Evolutionary conservation across 2,329 filamentous ascomycete genomes (phyloP), one percentile per base, ranked within the genome.

Genomic region (Pseudopyricularia javanii): DNA sequence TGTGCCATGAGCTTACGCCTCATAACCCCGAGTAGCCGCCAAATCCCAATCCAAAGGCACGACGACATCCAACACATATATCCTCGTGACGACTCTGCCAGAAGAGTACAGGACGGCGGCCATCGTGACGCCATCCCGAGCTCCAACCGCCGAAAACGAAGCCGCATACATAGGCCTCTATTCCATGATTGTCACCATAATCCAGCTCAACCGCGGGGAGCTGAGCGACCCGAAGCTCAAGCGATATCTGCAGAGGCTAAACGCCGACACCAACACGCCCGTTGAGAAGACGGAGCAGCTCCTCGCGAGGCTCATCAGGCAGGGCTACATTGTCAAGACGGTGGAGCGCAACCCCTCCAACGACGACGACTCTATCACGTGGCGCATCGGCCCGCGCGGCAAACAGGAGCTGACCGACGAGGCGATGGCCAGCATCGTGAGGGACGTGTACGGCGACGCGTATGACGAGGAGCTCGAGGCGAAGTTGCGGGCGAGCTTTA

Each of bases 131-230:
- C 88, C 89, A 0, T 79, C 86, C 1, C 79, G 76, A 53, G 79
- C 82, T 7, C 82, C 85, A 1, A 84, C 80, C 22, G 63, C 74
- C 7, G 76, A 79, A 22, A 75, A 81, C 22, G 91, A 97, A 63
- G 82, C 84, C n/a, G 78, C 82, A 7, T 96, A 96, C 64, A 76
- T 82, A 1, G 91, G 79, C 0, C 74, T 98, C 35, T 95, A 90
- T 64, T 90, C 85, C 0, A 78, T 90, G 56, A 73, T 95, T 1
- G 80, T 97, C 8, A 75, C 88, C 0, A 70, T 95, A 50, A 88
- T 97, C 54, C 75, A 78, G 49, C 75, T 97, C 3, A 83, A 78
- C 56, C 83, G 83, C n/a, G 83, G 86, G 3, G 75, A 78, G 47
- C 70, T 98, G 2, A 78, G 82, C 26, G 89, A 97, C 53, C 76